Evolutionary conservation across 2,329 filamentous ascomycete genomes (phyloP).

Genomic region (Penicillium concentricum): DNA sequence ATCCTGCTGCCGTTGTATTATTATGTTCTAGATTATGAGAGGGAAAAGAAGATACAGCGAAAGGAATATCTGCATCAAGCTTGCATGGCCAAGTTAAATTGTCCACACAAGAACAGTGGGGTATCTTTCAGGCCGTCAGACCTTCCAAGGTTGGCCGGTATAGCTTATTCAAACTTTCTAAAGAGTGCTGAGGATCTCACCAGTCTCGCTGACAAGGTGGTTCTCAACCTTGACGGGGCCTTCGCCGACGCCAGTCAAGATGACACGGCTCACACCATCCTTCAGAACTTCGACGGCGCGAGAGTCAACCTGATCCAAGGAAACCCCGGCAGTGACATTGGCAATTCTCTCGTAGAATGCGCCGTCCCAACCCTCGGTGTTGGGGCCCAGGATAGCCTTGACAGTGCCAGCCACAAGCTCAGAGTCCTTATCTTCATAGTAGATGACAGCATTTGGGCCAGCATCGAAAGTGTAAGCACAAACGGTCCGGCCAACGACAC

Average conservation of each 20-base stretch:
- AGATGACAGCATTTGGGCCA: slow-evolving; percentile 93
- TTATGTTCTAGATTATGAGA: slow-evolving; percentile 16
- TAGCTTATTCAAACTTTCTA: slow-evolving; percentile 14
- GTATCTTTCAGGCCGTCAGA: slow-evolving; percentile 22
- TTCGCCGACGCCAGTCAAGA: slow-evolving; percentile 86
- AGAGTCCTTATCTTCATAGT: slow-evolving; percentile 81
- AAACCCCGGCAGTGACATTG: slow-evolving; percentile 49
- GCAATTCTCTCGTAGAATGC: slow-evolving; percentile 56
- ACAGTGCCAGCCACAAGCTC: slow-evolving; percentile 74
- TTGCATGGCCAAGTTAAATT: slow-evolving; percentile 12
- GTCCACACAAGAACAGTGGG: slow-evolving; percentile 16
- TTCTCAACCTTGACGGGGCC: slow-evolving; percentile 79
- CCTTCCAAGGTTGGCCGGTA: background rate
- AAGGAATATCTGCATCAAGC: slow-evolving; percentile 15
- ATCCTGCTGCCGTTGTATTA: slow-evolving; percentile 1
- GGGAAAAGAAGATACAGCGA: slow-evolving; percentile 15
- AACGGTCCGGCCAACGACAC: slow-evolving; percentile 71
- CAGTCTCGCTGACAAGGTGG: slow-evolving; percentile 69
- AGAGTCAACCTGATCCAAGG: slow-evolving; percentile 59
- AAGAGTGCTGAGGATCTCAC: slow-evolving; percentile 44
- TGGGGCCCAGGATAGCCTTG: slow-evolving; percentile 68
- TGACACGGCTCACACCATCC: slow-evolving; percentile 82
- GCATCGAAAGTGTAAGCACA: slow-evolving; percentile 98
- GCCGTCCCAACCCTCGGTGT: slow-evolving; percentile 56
- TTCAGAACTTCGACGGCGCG: slow-evolving; percentile 64